Percentiles rank a stretch among this genome's conserved stretches.
These are phyloP conservation scores for Penicillium sp. DNA, from an alignment of 2,329 filamentous ascomycete genomes.

Conservation along the genomic window DNA sequence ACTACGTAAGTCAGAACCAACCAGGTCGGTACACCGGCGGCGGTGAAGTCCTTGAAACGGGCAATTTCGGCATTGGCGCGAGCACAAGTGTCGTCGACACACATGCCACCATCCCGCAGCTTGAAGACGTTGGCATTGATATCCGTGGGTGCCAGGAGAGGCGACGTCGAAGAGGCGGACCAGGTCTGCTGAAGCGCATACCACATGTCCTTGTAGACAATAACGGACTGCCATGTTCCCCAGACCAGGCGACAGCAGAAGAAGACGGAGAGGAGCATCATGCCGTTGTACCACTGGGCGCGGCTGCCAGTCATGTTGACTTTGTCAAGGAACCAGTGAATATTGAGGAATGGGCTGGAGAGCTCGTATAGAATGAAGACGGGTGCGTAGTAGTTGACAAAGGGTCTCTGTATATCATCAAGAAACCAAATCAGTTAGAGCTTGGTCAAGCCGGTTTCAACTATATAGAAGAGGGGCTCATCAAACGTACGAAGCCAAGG, in stretches of 20 bases:
- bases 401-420: conserved; percentile 55
- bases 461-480: not conserved
- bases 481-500: conserved; percentile 62
- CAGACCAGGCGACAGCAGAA: conserved; percentile 64
- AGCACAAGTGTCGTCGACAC: conserved; percentile 42
- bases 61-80: conserved; percentile 50
- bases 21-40: conserved; percentile 56
- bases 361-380: conserved; percentile 70
- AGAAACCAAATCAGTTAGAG: conserved; percentile 4
- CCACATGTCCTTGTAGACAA: conserved; percentile 63
- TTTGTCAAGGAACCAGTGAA: conserved; percentile 72
- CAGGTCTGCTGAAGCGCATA: conserved; percentile 50
- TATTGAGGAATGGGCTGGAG: conserved; percentile 66
- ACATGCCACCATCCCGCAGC: conserved; percentile 36
- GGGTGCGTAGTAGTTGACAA: conserved; percentile 65
- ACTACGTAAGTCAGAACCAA: conserved; percentile 59
- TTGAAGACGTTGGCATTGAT: conserved; percentile 40
- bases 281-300: conserved; percentile 65
- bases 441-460: not conserved
- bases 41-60: conserved; percentile 47
- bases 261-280: conserved; percentile 59
- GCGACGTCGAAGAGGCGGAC: conserved; percentile 33
- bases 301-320: conserved; percentile 63
- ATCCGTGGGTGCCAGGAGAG: conserved; percentile 30
- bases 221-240: conserved; percentile 61